Base-by-base conservation (phyloP, 2,329 filamentous ascomycete species). In the Clathrospora elynae region DNA sequence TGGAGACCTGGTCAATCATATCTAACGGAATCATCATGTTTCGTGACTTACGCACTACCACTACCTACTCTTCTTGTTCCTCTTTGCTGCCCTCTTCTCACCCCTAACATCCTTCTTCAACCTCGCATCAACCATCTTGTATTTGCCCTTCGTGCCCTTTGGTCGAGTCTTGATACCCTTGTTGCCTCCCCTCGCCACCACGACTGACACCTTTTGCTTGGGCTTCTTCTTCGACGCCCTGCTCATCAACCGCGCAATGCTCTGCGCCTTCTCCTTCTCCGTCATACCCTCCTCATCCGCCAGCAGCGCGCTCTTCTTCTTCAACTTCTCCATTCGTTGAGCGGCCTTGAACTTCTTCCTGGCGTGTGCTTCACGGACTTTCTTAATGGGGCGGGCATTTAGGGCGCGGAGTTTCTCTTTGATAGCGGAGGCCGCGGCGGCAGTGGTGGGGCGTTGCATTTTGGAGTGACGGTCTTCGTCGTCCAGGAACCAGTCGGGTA, bases 401-500 rank as follows among this genome's bases (percentile, higher is more conserved):
- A 95, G 82, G 0, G 93, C 91, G 20, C 92, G 87, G 66, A 88
- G 69, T 74, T 99, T 99, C 65, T 96, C 92, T 71, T 93, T 91
- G 76, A 99, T 96, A 2, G 93, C 93, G 10, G 83, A 79, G 1
- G 92, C 91, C 0, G 88, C 95, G 22, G 90, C 90, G 60, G 93
- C 93, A 35, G 86, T 90, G 61, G 95, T 92, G n/a, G 93, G 95
- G 45, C 89, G 87, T 53, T 93, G 85, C 1, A 81, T 81, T 67
- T 86, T 90, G 71, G 91, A 89, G 73, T 99, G 92, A 60, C 80
- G 83, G 57, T 73, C 70, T 71, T 99, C 93, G 63, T 99, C 93
- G 64, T 99, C 93, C 11, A 96, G 73, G 77, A 99, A 99, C 95
- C 95, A 99, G 36, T 97, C 92, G 0, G 93, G 93, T 2, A 99